phyloP scores from a whole-genome alignment of 2,329 filamentous ascomycete species.

The Fusarium gaditjirri region DNA sequence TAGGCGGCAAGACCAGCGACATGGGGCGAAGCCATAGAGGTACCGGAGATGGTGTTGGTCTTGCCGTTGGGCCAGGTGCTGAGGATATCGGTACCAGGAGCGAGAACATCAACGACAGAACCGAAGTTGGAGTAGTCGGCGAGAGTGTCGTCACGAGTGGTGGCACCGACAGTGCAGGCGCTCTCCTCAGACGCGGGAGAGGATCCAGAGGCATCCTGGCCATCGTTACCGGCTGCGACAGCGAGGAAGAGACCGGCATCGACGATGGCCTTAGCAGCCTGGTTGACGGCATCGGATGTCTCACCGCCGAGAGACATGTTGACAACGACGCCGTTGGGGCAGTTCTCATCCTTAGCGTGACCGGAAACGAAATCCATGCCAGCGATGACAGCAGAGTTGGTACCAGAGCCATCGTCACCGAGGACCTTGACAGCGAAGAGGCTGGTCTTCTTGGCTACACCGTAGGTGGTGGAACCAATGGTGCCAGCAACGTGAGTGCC shows the following conservation, averaged over 20 bases:
- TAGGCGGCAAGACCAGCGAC: constrained; percentile 57
- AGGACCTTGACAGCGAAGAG: constrained; percentile 61
- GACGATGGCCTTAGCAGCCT: constrained; percentile 59
- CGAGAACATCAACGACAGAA: constrained; percentile 60
- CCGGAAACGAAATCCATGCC: constrained; percentile 57
- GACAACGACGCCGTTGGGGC: constrained; percentile 59
- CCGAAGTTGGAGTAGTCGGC: constrained; percentile 66
- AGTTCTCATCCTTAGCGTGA: constrained; percentile 51
- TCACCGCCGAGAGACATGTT: constrained; percentile 68
- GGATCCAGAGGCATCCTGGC: constrained; percentile 54
- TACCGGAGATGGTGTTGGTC: constrained; percentile 56
- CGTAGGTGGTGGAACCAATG: constrained; percentile 48
- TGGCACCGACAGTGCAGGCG: constrained; percentile 66
- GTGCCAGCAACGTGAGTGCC: constrained; percentile 54
- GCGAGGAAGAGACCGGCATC: constrained; percentile 62
- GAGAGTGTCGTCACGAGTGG: constrained; percentile 51
- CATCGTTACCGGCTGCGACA: constrained; percentile 66
- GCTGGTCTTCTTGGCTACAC: constrained; percentile 56
- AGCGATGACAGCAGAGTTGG: constrained; percentile 55
- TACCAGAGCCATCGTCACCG: constrained; percentile 47
- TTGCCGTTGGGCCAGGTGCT: constrained; percentile 60
- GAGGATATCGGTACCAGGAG: constrained; percentile 59
- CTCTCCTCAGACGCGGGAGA: constrained; percentile 60
- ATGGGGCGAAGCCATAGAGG: constrained; percentile 58
- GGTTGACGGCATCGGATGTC: constrained; percentile 59